Conservation (phyloP, 176 grass and related monocot species). For the Tillandsia leiboldiana region DNA sequence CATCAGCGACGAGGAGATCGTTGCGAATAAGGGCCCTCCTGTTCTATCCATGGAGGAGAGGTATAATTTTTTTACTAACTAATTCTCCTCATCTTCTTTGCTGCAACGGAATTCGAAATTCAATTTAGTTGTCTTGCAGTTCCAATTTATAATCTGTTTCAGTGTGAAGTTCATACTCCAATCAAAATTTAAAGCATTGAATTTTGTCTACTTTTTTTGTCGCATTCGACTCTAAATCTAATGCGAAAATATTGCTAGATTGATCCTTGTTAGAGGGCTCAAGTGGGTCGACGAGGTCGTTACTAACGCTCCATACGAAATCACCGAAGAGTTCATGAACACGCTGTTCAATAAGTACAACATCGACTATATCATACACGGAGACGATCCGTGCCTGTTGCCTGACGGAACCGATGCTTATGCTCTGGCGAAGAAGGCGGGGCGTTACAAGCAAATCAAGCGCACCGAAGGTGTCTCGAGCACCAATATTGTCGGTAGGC, state of each 20-base stretch:
- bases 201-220: too few relatives aligned
- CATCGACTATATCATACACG: constrained; percentile 85
- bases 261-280: constrained; percentile 75
- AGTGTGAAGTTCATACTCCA: too few relatives aligned
- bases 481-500: constrained; percentile 80
- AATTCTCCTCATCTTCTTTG: background rate
- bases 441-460: constrained; percentile 93
- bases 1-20: constrained; percentile 86
- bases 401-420: constrained; percentile 86
- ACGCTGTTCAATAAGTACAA: constrained; percentile 79
- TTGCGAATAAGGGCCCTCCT: constrained; percentile 79
- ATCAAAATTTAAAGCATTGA: too few relatives aligned
- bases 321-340: constrained; percentile 87
- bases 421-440: constrained; percentile 68
- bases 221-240: background rate
- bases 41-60: constrained; percentile 96
- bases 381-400: constrained; percentile 86
- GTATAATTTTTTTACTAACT: constrained; percentile 9
- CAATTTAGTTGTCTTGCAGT: too few relatives aligned
- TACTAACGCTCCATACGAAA: constrained; percentile 71
- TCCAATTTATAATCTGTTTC: too few relatives aligned
- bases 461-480: constrained; percentile 87
- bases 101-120: background rate
- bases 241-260: constrained; percentile 25
- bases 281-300: constrained; percentile 95